phyloP scores from a whole-genome alignment of 2,329 filamentous ascomycete species.

The Fusarium setosum region DNA sequence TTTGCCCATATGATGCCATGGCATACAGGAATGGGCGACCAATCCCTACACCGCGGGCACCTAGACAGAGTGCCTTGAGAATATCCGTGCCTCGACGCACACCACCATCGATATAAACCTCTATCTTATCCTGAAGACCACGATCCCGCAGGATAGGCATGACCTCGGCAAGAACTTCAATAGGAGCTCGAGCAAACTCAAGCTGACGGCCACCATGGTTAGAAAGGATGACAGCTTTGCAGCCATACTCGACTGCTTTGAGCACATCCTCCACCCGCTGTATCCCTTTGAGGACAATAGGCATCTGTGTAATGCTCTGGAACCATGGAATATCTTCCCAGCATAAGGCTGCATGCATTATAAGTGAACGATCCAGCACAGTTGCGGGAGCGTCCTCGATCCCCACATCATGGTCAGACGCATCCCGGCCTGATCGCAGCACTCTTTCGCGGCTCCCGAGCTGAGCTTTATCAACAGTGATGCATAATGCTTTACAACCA shows the following conservation, averaged over 20 bases:
- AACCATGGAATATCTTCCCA: slow-evolving; percentile 98
- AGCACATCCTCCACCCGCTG: slow-evolving; percentile 95
- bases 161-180: slow-evolving; percentile 91
- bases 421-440: not conserved
- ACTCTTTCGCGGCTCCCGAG: slow-evolving; percentile 24
- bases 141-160: slow-evolving; percentile 83
- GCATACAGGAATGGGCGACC: slow-evolving; percentile 94
- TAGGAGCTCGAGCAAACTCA: slow-evolving; percentile 86
- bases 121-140: slow-evolving; percentile 78
- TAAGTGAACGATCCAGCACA: slow-evolving; percentile 24
- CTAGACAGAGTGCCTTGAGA: slow-evolving; percentile 91
- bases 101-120: slow-evolving; percentile 91
- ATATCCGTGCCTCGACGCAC: slow-evolving; percentile 90
- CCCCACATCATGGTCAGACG: not conserved
- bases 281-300: slow-evolving; percentile 93
- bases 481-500: slow-evolving; percentile 21
- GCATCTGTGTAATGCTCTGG: slow-evolving; percentile 86
- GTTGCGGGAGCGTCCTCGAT: slow-evolving; percentile 23
- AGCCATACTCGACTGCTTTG: slow-evolving; percentile 79
- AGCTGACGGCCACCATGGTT: slow-evolving; percentile 97
- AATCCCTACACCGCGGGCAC: slow-evolving; percentile 91
- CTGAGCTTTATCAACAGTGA: slow-evolving; percentile 23
- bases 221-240: slow-evolving; percentile 89
- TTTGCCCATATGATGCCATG: slow-evolving; percentile 89
- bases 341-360: slow-evolving; percentile 76